Evolutionary conservation across 176 grass and related monocot genomes (phyloP).

Genomic region (Aegilops umbellulata): DNA sequence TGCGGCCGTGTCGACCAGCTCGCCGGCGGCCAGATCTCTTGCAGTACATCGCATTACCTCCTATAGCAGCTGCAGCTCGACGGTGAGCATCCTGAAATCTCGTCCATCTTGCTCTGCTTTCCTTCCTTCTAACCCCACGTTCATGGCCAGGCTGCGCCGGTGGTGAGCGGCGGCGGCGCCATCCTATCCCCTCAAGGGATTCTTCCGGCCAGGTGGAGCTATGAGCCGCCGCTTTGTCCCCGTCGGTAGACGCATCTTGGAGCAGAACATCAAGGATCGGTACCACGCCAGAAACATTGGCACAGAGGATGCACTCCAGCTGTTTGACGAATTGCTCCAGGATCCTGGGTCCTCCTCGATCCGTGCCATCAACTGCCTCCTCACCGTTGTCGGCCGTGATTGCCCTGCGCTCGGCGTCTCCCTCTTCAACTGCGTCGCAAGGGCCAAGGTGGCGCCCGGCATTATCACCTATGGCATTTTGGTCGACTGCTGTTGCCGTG

Average conservation of each 20-base stretch:
- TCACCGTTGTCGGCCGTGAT: not conserved
- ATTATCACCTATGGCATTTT: not conserved
- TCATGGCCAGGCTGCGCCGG: no score
- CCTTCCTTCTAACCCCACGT: no score
- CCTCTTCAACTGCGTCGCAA: not conserved
- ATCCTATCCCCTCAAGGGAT: no score
- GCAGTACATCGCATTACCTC: no score
- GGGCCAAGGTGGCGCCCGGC: not conserved
- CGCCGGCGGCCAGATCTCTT: no score
- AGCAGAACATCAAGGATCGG: not conserved
- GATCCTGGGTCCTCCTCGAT: not conserved
- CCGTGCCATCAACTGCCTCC: not conserved
- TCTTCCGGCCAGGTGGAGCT: no score
- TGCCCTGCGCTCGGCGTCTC: not conserved
- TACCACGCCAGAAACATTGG: not conserved
- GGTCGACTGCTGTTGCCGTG: not conserved
- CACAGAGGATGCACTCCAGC: not conserved
- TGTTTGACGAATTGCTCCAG: constrained; percentile 2
- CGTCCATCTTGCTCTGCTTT: no score
- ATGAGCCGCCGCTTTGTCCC: not conserved
- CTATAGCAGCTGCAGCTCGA: no score
- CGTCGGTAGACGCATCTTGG: not conserved
- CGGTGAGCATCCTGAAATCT: no score
- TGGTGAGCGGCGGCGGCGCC: no score
- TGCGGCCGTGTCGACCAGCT: no score